Base-by-base conservation (phyloP, 257 asterid species). In the Leptodermis oblonga region DNA sequence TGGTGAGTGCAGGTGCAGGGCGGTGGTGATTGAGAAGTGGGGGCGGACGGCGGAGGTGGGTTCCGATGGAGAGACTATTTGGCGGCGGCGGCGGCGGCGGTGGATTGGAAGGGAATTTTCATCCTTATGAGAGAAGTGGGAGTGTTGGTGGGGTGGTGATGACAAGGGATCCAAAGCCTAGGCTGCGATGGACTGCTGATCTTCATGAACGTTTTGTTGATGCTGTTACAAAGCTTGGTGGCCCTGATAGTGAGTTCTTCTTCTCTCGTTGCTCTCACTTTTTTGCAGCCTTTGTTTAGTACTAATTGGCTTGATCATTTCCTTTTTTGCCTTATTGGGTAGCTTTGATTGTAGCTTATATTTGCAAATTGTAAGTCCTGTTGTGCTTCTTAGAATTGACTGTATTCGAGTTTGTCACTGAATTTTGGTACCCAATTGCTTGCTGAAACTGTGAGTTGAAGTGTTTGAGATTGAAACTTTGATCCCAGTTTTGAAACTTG, bases 211-310 rank as follows among this genome's bases (percentile, higher is more conserved):
- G 82, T 20, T 82, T 82, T 73, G 83, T 82, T 39, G 86, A 82
- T 74, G 86, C 86, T 60, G 83, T 82, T 28, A 73, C 86, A 2
- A 76, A 79, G 74, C 86, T 82, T 71, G 86, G 86, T 52, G 86
- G 86, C 68, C 82, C 83, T 61, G 81, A 79, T 3, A 78, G 86
- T 82, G 37, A 82, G 83, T 65, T 23, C 8, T 69, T 20, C 28
- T 46, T 2, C 20, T 48, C 22, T 41, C 34, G 34, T 34, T 58
- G 9, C 13, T 70, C 7, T 69, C 70, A 10, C 3, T 18, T 70
- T 30, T n/a, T 26, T 42, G 28, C 25, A 30, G 15, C 49, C 26
- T 28, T 2, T 25, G n/a, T 18, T 26, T 52, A 9, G 42, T 59
- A 17, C 25, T 36, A 42, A 33, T 63, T 31, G 42, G 63, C 10